Conservation (phyloP, 1,284 basidiomycete genomes). For the Pholiota adiposa region DNA sequence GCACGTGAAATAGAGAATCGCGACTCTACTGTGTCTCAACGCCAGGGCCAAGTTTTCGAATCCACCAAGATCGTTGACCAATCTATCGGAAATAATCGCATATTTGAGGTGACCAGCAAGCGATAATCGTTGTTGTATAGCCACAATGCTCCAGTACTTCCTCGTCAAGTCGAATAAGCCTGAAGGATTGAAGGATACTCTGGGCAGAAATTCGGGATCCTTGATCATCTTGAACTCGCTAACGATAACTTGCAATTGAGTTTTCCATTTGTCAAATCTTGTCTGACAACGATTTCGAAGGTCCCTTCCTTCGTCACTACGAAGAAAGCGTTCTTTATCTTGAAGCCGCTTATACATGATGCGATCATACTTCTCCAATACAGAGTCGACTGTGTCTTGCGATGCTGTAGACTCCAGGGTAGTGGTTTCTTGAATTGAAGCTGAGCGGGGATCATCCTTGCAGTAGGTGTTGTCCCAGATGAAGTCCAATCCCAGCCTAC, state of each 20-base stretch:
- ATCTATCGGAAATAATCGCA: background rate
- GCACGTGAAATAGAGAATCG: background rate
- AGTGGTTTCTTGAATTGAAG: no score
- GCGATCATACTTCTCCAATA: background rate
- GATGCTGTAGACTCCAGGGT: no score
- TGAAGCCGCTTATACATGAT: background rate
- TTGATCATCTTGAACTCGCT: background rate
- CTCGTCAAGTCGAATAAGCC: background rate
- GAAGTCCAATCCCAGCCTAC: background rate
- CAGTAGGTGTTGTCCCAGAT: no score
- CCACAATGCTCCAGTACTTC: background rate
- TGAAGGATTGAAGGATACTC: background rate
- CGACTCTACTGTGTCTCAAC: background rate
- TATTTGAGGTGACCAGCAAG: background rate
- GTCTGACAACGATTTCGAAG: background rate
- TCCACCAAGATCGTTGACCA: background rate
- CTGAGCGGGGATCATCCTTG: no score
- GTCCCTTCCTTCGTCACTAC: background rate
- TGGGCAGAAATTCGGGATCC: background rate
- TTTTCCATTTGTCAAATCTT: background rate
- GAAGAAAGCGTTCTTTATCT: background rate
- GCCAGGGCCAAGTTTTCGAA: background rate
- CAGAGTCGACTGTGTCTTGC: no score
- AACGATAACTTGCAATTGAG: background rate
- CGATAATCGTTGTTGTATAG: background rate